Evolutionary conservation across 331 rosid species (phyloP), one percentile per base, ranked within the genome.

Genomic region (Malus hybrid): DNA sequence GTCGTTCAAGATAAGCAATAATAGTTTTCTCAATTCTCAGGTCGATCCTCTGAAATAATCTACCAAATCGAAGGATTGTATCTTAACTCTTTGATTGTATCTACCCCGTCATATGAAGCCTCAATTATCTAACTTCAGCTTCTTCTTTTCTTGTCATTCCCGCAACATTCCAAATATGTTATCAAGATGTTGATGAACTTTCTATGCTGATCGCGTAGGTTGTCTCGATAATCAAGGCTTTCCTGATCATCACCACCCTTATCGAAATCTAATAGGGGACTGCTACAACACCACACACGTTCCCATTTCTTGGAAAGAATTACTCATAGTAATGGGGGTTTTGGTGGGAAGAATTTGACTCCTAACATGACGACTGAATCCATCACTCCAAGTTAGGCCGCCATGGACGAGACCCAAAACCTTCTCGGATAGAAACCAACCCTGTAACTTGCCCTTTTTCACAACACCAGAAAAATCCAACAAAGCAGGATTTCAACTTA

Each of bases 301-400:
- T 8, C 15, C 78, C 71, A 74, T 6, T 62, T 57, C 46, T 74
- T 63, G 42, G 70, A 29, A 11, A 63, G 50, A 64, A n/a, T 39
- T 6, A 44, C 42, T 63, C 63, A n/a, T 44, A 24, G 7, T 6
- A 16, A 74, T 29, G 29, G 10, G 46, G 13, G 28, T 9, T 63
- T 10, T 29, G 9, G 70, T 74, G 60, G 70, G 70, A 48, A 74
- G 62, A 29, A 32, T 2, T 20, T 66, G 75, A 56, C 32, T 77
- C 39, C 76, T 77, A 60, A 77, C 74, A 11, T 33, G 19, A 48
- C 3, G 13, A n/a, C 22, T 36, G 24, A 58, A 10, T 1, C 75
- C 75, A 13, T 46, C 70, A 50, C 50, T 69, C 75, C 80, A 77
- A 58, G 75, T 42, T 5, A 69, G 10, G 18, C 63, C 7, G 28